These are phyloP conservation scores for Beauveria scarabaeidicola DNA, from an alignment of 2,329 filamentous ascomycete species.

Conservation along the genomic window DNA sequence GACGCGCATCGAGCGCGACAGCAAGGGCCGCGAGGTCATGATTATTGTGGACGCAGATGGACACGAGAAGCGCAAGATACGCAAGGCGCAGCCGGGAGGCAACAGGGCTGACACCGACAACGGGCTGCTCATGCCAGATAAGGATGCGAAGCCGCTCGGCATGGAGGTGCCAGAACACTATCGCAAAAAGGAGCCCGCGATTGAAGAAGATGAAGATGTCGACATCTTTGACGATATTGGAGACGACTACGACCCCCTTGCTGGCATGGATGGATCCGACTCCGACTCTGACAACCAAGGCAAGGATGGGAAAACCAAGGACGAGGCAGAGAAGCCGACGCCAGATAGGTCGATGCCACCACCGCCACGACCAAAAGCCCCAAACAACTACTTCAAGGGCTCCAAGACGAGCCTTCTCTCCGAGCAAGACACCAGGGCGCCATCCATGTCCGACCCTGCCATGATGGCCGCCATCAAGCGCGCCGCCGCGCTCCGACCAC, in stretches of 20 bases:
- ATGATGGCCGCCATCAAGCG: constrained; percentile 80
- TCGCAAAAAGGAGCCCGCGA: constrained; percentile 34
- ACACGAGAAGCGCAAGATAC: constrained; percentile 56
- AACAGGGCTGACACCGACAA: constrained; percentile 27
- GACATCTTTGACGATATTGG: constrained; percentile 60
- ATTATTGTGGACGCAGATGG: constrained; percentile 60
- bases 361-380: constrained; percentile 32
- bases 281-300: constrained; percentile 38
- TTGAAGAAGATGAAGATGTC: constrained; percentile 46
- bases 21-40: constrained; percentile 53
- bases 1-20: constrained; percentile 52
- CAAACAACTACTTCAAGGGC: constrained; percentile 55
- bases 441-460: constrained; percentile 62
- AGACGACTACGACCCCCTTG: constrained; percentile 60
- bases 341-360: constrained; percentile 34
- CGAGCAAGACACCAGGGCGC: constrained; percentile 40
- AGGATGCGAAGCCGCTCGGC: constrained; percentile 48
- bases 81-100: constrained; percentile 38
- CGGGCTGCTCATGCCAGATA: constrained; percentile 45
- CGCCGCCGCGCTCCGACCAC: constrained; percentile 57
- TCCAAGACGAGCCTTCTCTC: constrained; percentile 46
- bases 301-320: constrained; percentile 22
- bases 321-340: constrained; percentile 17
- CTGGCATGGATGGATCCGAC: constrained; percentile 41
- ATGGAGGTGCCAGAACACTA: constrained; percentile 59